Percentiles rank a stretch among this genome's conserved stretches.
Conservation (phyloP, 2,329 filamentous ascomycete genomes). For the Lachnellula cervina region DNA sequence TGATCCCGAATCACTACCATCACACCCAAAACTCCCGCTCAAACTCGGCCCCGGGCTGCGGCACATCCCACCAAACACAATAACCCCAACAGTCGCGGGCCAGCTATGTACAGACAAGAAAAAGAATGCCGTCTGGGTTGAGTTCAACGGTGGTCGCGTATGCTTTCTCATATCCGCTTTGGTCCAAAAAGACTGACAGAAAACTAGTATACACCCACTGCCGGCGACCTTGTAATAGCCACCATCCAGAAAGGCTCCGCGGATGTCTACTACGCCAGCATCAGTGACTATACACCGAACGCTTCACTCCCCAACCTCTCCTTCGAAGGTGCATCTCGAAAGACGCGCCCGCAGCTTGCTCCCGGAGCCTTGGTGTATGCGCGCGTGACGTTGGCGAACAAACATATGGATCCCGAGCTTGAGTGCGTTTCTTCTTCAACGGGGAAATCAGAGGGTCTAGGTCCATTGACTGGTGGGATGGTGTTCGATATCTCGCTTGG, state of each 20-base stretch:
- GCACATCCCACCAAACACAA: conserved; percentile 70
- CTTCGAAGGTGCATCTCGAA: conserved; percentile 91
- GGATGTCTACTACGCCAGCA: conserved; percentile 74
- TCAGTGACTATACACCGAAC: conserved; percentile 60
- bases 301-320: conserved; percentile 78
- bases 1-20: conserved; percentile 60
- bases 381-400: conserved; percentile 70
- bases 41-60: conserved; percentile 81
- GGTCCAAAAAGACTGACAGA: neutral
- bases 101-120: conserved; percentile 61
- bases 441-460: conserved; percentile 83
- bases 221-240: conserved; percentile 85
- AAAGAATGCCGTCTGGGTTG: conserved; percentile 77
- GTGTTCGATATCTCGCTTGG: conserved; percentile 73
- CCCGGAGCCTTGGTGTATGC: conserved; percentile 82
- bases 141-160: conserved; percentile 66
- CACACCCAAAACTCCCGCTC: conserved; percentile 63
- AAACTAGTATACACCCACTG: conserved; percentile 67
- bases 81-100: conserved; percentile 64
- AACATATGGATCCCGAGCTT: conserved; percentile 83
- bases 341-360: conserved; percentile 76
- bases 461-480: conserved; percentile 80
- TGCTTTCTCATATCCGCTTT: conserved; percentile 24
- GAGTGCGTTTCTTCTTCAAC: conserved; percentile 84
- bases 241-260: conserved; percentile 70